A percentile compares a stretch with the other conserved stretches of the same genome.
phyloP scores from a whole-genome alignment of 306 rosid genomes.

The Hippophae tibetana region DNA sequence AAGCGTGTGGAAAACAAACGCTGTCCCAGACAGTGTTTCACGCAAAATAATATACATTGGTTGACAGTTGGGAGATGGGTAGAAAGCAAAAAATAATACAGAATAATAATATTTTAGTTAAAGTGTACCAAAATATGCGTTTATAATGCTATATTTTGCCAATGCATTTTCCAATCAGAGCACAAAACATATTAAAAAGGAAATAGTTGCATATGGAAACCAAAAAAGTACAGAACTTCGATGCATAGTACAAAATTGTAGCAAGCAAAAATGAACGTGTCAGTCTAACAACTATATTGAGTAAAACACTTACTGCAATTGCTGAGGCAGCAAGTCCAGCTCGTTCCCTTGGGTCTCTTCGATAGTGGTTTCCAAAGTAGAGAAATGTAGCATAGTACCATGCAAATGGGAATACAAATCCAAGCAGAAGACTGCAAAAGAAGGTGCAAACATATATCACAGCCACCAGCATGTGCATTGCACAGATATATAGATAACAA shows the following conservation, averaged over 20 bases:
- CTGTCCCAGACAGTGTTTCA: no score
- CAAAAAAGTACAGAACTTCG: no score
- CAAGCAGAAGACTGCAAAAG: conserved; percentile 63
- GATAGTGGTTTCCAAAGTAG: conserved; percentile 61
- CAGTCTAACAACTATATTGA: not conserved
- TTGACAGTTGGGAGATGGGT: not conserved
- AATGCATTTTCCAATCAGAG: not conserved
- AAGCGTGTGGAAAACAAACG: no score
- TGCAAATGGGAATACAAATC: conserved; percentile 64
- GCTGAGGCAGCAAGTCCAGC: conserved; percentile 95
- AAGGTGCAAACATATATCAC: conserved; percentile 8
- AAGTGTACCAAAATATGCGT: not conserved
- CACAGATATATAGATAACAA: not conserved
- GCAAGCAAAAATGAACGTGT: not conserved
- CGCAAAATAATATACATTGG: no score
- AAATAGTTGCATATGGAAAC: not conserved
- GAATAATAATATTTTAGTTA: not conserved
- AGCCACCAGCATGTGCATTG: not conserved
- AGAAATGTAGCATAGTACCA: conserved; percentile 90
- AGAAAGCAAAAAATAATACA: not conserved
- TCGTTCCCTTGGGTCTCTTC: conserved; percentile 89
- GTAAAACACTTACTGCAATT: conserved; percentile 55
- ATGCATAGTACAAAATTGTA: not conserved
- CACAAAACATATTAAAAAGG: not conserved
- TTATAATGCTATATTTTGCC: not conserved